Percentiles rank a stretch among this genome's conserved stretches.
Conservation (phyloP, 2,329 filamentous ascomycete species). For the Talaromyces sp. region DNA sequence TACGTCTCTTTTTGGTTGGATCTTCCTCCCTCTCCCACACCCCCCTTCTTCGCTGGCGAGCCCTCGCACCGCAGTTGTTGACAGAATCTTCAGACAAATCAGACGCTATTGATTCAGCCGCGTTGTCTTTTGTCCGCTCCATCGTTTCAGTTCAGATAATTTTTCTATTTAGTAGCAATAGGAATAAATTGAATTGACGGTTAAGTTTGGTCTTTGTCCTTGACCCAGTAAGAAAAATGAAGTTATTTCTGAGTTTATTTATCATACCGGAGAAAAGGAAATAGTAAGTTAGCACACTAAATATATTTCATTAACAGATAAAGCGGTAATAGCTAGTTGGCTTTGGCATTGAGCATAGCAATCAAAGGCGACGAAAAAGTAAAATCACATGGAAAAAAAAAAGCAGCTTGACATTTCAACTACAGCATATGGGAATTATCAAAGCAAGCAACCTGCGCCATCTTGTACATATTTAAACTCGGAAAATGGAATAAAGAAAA, state of each 20-base stretch:
- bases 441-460: slow-evolving; percentile 1
- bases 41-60: neutral
- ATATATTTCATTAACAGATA: neutral
- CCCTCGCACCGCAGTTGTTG: neutral
- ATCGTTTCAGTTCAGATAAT: neutral
- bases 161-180: neutral
- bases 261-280: neutral
- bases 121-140: neutral
- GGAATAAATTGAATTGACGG: neutral
- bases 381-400: neutral
- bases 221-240: neutral
- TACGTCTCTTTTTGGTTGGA: slow-evolving; percentile 17
- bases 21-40: slow-evolving; percentile 9
- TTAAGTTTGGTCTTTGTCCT: neutral
- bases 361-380: neutral
- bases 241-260: neutral
- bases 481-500: slow-evolving; percentile 6
- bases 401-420: neutral
- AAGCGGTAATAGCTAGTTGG: too few species aligned
- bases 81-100: neutral
- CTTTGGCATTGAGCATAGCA: neutral
- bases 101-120: neutral
- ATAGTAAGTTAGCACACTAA: neutral
- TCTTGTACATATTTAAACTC: neutral
- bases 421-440: neutral